phyloP scores from a whole-genome alignment of 495 filamentous ascomycete genomes.

The Neurospora cerealis region DNA sequence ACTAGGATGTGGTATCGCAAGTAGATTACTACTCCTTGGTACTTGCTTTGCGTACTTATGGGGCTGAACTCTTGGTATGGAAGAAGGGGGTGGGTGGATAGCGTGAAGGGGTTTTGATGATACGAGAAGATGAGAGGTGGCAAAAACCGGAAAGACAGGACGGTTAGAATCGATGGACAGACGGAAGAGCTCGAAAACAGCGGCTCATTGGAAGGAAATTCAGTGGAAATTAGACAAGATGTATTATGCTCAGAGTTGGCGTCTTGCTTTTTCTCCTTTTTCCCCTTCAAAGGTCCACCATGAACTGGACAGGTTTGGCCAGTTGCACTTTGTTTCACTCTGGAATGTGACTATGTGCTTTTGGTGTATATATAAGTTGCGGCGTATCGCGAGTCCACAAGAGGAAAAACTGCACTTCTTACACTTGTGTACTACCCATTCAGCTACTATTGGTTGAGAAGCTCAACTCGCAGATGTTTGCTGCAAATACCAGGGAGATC shows the following conservation, averaged over 20 bases:
- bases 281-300: not conserved
- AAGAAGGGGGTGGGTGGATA: not conserved
- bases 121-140: not conserved
- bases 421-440: too few relatives aligned
- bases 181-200: not conserved
- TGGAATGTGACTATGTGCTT: not conserved
- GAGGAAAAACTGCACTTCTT: too few relatives aligned
- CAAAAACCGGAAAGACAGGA: not conserved
- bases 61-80: not conserved
- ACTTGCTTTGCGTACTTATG: not conserved
- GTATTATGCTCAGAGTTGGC: not conserved
- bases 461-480: too few relatives aligned
- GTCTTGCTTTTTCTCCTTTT: not conserved
- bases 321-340: not conserved
- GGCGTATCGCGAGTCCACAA: too few relatives aligned
- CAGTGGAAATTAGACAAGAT: not conserved
- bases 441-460: too few relatives aligned
- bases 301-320: not conserved
- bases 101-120: not conserved
- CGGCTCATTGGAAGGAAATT: not conserved
- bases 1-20: constrained; percentile 49
- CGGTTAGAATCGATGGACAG: not conserved
- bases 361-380: not conserved
- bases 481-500: too few relatives aligned
- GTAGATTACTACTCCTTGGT: constrained; percentile 4